Evolutionary conservation across 257 asterid species (phyloP).

Genomic region (Mitragyna speciosa): DNA sequence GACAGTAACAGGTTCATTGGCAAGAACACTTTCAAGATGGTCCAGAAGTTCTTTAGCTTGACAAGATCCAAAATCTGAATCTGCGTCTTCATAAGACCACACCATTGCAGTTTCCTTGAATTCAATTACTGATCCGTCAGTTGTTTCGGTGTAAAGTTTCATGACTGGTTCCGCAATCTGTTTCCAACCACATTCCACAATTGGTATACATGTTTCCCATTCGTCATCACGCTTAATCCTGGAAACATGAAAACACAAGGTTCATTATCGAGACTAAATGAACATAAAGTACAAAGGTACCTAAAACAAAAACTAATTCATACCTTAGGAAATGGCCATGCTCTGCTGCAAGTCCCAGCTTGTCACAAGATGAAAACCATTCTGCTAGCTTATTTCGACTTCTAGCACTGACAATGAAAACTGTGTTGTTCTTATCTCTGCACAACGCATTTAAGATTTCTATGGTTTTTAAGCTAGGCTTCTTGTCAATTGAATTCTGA

Average conservation of each 20-base stretch:
- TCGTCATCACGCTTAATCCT: constrained; percentile 67
- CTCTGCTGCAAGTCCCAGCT: constrained; percentile 86
- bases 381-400: constrained; percentile 47
- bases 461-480: constrained; percentile 66
- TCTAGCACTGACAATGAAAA: constrained; percentile 68
- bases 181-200: constrained; percentile 79
- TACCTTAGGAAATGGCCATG: constrained; percentile 82
- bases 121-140: constrained; percentile 84
- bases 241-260: constrained; percentile 8
- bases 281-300: neutral
- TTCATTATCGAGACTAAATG: neutral
- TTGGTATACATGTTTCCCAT: constrained; percentile 76
- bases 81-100: constrained; percentile 91
- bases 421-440: constrained; percentile 67
- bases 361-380: constrained; percentile 77
- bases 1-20: constrained; percentile 87
- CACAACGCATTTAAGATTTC: constrained; percentile 62
- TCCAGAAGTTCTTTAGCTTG: constrained; percentile 92
- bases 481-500: constrained; percentile 74
- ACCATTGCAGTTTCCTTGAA: constrained; percentile 76
- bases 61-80: constrained; percentile 92
- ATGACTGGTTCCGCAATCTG: constrained; percentile 89
- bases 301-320: neutral
- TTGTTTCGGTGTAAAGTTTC: constrained; percentile 82
- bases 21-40: constrained; percentile 85